phyloP scores from a whole-genome alignment of 2,329 filamentous ascomycete genomes.

The Colletotrichum horii region DNA sequence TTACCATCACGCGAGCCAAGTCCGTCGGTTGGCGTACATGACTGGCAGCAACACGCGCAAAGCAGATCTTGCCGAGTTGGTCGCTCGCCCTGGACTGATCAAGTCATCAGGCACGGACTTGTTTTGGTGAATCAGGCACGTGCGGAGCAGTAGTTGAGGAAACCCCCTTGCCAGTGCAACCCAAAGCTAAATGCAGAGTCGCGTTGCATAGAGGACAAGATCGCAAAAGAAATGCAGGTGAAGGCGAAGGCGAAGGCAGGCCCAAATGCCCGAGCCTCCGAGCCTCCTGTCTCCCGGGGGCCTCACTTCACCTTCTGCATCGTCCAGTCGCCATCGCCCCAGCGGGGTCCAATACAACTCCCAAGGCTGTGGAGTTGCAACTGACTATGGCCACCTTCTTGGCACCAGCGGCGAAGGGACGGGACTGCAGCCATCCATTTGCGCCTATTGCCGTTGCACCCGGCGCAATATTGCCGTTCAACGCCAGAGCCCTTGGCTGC shows the following conservation, averaged over 20 bases:
- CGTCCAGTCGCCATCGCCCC: background rate
- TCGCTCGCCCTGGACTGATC: background rate
- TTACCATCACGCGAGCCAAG: slow-evolving; percentile 2
- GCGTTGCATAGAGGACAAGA: background rate
- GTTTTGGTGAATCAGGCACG: slow-evolving; percentile 3
- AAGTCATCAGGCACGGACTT: slow-evolving; percentile 5
- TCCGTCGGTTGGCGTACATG: background rate
- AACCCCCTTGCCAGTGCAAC: background rate
- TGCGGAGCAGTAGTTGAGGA: background rate
- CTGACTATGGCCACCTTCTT: background rate
- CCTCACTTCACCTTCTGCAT: background rate
- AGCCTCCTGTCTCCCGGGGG: background rate
- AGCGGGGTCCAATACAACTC: background rate
- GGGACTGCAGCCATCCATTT: background rate
- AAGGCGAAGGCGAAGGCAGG: background rate
- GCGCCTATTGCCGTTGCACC: background rate
- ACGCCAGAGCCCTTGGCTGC: background rate
- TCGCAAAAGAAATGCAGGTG: background rate
- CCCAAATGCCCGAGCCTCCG: background rate
- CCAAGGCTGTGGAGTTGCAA: background rate
- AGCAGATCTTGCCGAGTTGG: slow-evolving; percentile 12
- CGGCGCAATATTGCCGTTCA: background rate
- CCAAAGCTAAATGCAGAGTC: background rate
- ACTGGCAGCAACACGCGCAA: background rate
- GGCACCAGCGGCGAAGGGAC: background rate